Percentiles rank a stretch among this genome's conserved stretches.
These are phyloP conservation scores for Trichoderma harzianum DNA, from an alignment of 2,329 filamentous ascomycete genomes.

Conservation along the genomic window DNA sequence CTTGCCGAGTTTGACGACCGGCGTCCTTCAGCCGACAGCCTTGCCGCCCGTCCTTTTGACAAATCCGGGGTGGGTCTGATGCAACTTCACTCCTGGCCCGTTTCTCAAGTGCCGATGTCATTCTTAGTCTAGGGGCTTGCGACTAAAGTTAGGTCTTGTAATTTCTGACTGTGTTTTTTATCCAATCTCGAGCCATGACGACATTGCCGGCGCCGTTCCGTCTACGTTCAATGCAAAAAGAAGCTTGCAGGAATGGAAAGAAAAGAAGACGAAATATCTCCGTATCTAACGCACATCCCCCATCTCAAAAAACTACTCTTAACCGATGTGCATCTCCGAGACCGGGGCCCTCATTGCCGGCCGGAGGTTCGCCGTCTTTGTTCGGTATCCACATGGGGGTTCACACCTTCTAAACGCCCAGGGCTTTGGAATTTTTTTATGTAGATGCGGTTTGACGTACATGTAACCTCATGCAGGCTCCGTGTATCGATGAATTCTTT, in stretches of 20 bases:
- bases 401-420: neutral
- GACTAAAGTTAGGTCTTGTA: neutral
- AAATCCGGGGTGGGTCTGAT: neutral
- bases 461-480: neutral
- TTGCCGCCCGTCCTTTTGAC: neutral
- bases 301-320: neutral
- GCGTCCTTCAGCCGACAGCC: conserved; percentile 1
- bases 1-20: conserved; percentile 1
- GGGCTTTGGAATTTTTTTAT: neutral
- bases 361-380: neutral
- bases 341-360: neutral
- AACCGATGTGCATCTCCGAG: neutral
- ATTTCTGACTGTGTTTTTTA: neutral
- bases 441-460: neutral
- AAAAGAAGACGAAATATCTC: neutral
- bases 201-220: neutral
- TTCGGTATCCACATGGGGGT: neutral
- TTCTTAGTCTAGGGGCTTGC: neutral
- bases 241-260: neutral
- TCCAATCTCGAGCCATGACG: neutral
- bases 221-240: neutral
- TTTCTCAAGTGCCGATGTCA: conserved; percentile 8
- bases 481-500: neutral
- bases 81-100: neutral
- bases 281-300: neutral